Evolutionary conservation across 192 early-diverging fungal species (phyloP).

Genomic region (Rhizophlyctis rosea): DNA sequence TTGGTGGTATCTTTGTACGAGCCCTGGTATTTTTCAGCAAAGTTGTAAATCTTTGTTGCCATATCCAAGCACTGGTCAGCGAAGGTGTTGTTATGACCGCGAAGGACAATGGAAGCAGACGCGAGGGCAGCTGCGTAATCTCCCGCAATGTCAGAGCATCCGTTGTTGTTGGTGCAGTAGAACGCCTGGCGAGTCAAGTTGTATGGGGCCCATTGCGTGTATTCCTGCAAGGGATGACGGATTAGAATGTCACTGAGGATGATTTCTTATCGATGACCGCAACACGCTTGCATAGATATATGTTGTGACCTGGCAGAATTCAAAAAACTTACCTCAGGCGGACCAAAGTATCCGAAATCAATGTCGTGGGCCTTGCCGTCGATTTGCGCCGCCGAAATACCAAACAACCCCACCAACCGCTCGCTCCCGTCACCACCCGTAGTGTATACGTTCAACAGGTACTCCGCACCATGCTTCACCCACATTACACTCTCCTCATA

Average conservation of each 20-base stretch:
- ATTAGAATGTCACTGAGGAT: too few species aligned
- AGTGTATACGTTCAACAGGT: conserved; percentile 24
- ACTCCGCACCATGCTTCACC: conserved; percentile 32
- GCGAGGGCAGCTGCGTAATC: conserved; percentile 26
- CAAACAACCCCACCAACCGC: conserved; percentile 25
- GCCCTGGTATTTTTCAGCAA: conserved; percentile 22
- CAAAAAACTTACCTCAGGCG: too few species aligned
- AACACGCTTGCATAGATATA: too few species aligned
- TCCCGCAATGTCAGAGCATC: conserved; percentile 31
- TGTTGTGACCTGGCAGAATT: too few species aligned
- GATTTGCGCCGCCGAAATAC: conserved; percentile 7
- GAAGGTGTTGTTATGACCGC: conserved; percentile 17
- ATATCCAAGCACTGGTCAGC: conserved; percentile 17
- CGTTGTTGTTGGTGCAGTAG: conserved; percentile 29
- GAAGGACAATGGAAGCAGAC: conserved; percentile 14
- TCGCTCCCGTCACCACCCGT: conserved; percentile 12
- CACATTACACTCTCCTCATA: conserved; percentile 21
- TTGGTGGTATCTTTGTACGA: conserved; percentile 7
- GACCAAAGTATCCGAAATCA: conserved; percentile 36
- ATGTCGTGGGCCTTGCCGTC: conserved; percentile 7
- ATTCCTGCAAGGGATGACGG: too few species aligned
- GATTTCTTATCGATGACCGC: too few species aligned
- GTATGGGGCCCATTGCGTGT: conserved; percentile 15
- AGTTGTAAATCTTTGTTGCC: conserved; percentile 20
- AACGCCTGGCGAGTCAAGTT: background rate